Percentiles rank a stretch among this genome's conserved stretches.
Conservation (phyloP, 371 early-diverging fungal genomes). For the Coemansia sp. region DNA sequence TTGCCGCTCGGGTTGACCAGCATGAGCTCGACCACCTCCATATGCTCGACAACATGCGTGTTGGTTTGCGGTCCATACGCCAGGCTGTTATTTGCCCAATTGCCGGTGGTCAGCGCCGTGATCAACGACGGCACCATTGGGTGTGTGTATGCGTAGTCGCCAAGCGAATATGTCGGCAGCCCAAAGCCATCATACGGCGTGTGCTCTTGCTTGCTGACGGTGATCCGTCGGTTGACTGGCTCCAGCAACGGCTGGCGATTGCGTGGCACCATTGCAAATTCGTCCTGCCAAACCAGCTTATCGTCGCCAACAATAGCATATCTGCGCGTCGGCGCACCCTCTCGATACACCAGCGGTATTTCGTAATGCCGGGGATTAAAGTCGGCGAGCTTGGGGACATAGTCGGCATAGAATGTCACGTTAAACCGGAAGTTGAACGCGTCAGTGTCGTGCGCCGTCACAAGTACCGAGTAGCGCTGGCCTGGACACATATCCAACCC, state of each 20-base stretch:
- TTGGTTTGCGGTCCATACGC: conserved; percentile 62
- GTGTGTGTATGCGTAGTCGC: conserved; percentile 13
- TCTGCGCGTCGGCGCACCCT: not conserved
- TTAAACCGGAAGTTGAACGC: conserved; percentile 35
- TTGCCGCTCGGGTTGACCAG: conserved; percentile 65
- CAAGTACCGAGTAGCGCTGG: conserved; percentile 69
- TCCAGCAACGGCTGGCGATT: conserved; percentile 4
- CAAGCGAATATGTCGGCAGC: conserved; percentile 63
- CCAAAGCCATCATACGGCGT: conserved; percentile 43
- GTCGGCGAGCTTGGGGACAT: not conserved
- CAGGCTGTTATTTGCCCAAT: conserved; percentile 51
- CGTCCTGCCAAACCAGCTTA: conserved; percentile 1
- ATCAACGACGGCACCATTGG: conserved; percentile 52
- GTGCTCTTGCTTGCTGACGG: conserved; percentile 1
- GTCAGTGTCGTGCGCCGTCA: conserved; percentile 55
- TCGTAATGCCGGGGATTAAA: conserved; percentile 12
- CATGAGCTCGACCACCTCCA: conserved; percentile 57
- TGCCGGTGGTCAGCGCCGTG: conserved; percentile 63
- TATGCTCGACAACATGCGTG: conserved; percentile 50
- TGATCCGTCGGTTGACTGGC: conserved; percentile 7
- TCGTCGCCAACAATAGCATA: conserved; percentile 36
- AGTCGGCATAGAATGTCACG: conserved; percentile 16
- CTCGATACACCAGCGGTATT: not conserved
- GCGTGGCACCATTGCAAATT: conserved; percentile 53
- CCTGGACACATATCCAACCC: conserved; percentile 62